Percentiles rank a stretch among this genome's conserved stretches.
These are phyloP conservation scores for Fusarium goolgardi DNA, from an alignment of 2,329 filamentous ascomycete species.

Conservation along the genomic window DNA sequence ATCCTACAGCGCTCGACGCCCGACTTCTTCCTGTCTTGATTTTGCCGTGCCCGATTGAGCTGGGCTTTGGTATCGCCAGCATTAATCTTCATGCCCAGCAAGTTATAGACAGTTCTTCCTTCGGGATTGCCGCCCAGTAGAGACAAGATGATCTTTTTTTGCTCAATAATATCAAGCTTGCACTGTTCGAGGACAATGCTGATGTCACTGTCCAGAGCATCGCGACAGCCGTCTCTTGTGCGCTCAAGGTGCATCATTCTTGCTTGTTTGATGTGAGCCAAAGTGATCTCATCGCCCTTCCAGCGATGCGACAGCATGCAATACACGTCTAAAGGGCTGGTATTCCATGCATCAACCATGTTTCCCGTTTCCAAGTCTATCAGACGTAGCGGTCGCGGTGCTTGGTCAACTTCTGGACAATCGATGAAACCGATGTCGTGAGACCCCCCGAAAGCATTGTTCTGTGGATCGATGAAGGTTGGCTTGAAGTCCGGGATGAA, in stretches of 20 bases:
- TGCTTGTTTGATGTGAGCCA: slow-evolving; percentile 4
- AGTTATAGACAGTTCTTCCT: not conserved
- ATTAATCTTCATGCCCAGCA: not conserved
- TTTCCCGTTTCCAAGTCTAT: slow-evolving; percentile 7
- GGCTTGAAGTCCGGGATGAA: slow-evolving; percentile 11
- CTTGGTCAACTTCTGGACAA: not conserved
- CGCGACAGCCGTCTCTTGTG: not conserved
- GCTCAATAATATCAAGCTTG: not conserved
- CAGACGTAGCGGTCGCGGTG: not conserved
- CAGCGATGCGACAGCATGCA: slow-evolving; percentile 13
- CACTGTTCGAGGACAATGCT: not conserved
- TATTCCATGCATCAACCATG: slow-evolving; percentile 7
- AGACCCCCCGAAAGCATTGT: not conserved
- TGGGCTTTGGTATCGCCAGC: not conserved
- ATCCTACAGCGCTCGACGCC: not conserved
- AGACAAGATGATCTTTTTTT: not conserved
- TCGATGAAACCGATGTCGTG: not conserved
- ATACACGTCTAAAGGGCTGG: not conserved
- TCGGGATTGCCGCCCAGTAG: not conserved
- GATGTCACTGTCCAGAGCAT: not conserved
- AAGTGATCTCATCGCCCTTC: slow-evolving; percentile 4
- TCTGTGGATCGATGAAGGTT: not conserved
- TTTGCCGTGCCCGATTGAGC: not conserved
- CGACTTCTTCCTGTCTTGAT: slow-evolving; percentile 2
- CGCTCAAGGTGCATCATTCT: not conserved